Conservation (phyloP, 768 basidiomycete species). For the Rhodotorula toruloides region DNA sequence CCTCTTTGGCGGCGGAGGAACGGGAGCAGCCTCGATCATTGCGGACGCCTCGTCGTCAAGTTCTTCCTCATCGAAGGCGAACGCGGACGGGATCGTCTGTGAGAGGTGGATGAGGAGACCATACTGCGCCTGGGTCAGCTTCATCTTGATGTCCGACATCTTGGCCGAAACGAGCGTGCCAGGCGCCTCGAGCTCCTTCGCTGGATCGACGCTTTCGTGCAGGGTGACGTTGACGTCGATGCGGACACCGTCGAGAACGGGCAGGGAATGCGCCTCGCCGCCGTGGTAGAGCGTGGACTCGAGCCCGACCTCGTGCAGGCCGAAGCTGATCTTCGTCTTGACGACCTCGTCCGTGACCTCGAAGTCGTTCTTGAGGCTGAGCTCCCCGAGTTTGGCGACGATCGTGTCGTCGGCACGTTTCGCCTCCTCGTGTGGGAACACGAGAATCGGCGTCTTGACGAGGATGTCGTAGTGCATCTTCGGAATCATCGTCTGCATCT, state of each 20-base stretch:
- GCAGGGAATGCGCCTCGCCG: slow-evolving; percentile 57
- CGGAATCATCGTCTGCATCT: slow-evolving; percentile 58
- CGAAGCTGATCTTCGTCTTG: slow-evolving; percentile 63
- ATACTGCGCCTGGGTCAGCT: slow-evolving; percentile 81
- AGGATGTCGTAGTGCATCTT: slow-evolving; percentile 88
- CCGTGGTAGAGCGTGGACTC: slow-evolving; percentile 61
- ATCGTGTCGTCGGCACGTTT: slow-evolving; percentile 62
- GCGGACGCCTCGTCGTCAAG: slow-evolving; percentile 43
- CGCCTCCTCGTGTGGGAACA: slow-evolving; percentile 61
- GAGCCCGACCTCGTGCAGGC: slow-evolving; percentile 75
- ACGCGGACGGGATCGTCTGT: slow-evolving; percentile 63
- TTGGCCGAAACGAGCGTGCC: slow-evolving; percentile 70
- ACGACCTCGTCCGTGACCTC: slow-evolving; percentile 50
- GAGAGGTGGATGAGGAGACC: slow-evolving; percentile 61
- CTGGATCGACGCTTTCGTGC: slow-evolving; percentile 55
- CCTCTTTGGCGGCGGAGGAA: slow-evolving; percentile 7
- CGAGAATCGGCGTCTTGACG: slow-evolving; percentile 82
- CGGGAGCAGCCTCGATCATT: slow-evolving; percentile 21
- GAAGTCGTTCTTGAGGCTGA: slow-evolving; percentile 72
- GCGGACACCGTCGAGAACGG: slow-evolving; percentile 87
- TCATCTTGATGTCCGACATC: slow-evolving; percentile 76
- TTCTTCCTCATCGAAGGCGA: slow-evolving; percentile 54
- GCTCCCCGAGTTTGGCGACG: slow-evolving; percentile 79
- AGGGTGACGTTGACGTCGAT: slow-evolving; percentile 67
- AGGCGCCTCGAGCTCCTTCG: slow-evolving; percentile 56